These are phyloP conservation scores for Monosporascus cannonballus DNA, from an alignment of 2,329 filamentous ascomycete genomes.

Conservation along the genomic window DNA sequence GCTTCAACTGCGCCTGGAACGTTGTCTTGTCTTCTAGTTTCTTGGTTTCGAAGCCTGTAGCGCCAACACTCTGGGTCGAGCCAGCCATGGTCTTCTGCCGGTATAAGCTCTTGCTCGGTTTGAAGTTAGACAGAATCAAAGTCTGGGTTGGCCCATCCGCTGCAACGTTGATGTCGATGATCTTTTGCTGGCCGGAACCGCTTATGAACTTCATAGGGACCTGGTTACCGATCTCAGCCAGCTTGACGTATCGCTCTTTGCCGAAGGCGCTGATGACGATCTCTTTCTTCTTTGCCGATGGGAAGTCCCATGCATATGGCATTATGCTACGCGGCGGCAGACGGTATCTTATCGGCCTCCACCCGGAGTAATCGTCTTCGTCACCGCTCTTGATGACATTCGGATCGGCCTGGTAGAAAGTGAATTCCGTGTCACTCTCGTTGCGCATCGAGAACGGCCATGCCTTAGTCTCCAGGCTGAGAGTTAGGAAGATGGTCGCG, in stretches of 20 bases:
- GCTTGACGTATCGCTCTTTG: constrained; percentile 84
- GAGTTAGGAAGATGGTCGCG: constrained; percentile 86
- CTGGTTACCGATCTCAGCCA: constrained; percentile 93
- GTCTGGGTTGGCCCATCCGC: constrained; percentile 95
- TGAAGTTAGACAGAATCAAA: constrained; percentile 89
- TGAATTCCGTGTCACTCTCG: constrained; percentile 93
- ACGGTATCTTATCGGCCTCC: constrained; percentile 88
- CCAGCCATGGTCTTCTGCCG: constrained; percentile 49
- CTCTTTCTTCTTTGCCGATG: constrained; percentile 93
- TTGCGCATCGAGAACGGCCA: constrained; percentile 99
- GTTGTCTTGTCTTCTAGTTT: constrained; percentile 81
- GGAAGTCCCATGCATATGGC: constrained; percentile 99
- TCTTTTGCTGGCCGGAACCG: constrained; percentile 66
- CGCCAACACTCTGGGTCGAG: constrained; percentile 41
- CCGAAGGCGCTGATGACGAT: constrained; percentile 74
- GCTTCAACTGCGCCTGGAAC: constrained; percentile 80
- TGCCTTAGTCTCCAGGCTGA: constrained; percentile 85
- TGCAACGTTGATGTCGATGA: constrained; percentile 93
- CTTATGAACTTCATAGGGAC: constrained; percentile 85
- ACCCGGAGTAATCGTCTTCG: constrained; percentile 74
- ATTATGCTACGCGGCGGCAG: constrained; percentile 93
- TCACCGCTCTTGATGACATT: constrained; percentile 78
- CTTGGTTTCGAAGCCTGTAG: constrained; percentile 86
- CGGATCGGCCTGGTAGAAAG: constrained; percentile 92
- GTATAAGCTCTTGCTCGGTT: constrained; percentile 87